A percentile compares a stretch with the other conserved stretches of the same genome.
These are phyloP conservation scores for Dianthus caryophyllus DNA, from an alignment of 148 eudicot species.

Conservation along the genomic window DNA sequence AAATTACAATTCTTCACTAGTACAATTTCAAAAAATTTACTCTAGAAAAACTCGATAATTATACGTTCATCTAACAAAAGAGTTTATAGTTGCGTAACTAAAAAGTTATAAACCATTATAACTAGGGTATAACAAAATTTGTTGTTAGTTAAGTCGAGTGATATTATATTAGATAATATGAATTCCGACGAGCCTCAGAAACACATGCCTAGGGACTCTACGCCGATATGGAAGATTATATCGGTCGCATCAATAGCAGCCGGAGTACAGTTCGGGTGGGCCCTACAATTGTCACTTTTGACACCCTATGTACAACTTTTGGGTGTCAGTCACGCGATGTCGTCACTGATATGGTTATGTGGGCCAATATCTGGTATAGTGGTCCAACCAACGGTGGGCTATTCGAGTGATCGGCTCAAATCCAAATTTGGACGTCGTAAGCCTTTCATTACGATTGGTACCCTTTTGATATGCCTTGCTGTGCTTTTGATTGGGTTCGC, in stretches of 20 bases:
- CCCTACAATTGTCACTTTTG: slow-evolving; percentile 63
- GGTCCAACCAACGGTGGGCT: slow-evolving; percentile 75
- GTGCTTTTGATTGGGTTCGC: slow-evolving; percentile 74
- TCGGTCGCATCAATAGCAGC: slow-evolving; percentile 62
- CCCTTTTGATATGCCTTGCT: slow-evolving; percentile 40
- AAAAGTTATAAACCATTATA: too few relatives aligned
- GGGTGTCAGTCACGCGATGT: slow-evolving; percentile 60
- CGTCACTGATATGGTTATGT: slow-evolving; percentile 77
- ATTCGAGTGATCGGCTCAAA: slow-evolving; percentile 51
- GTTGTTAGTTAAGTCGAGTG: neutral
- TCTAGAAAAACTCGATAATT: too few relatives aligned
- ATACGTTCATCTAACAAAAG: too few relatives aligned
- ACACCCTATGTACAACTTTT: slow-evolving; percentile 72
- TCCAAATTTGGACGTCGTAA: slow-evolving; percentile 65
- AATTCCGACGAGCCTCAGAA: slow-evolving; percentile 20
- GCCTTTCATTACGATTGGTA: slow-evolving; percentile 63
- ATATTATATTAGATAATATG: neutral
- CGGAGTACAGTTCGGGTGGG: slow-evolving; percentile 88
- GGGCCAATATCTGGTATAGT: slow-evolving; percentile 82
- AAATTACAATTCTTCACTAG: neutral
- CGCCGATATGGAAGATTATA: slow-evolving; percentile 33
- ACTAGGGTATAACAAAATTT: too few relatives aligned
- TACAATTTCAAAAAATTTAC: too few relatives aligned
- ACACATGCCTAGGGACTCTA: slow-evolving; percentile 7
- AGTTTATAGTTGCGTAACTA: too few relatives aligned